phyloP scores from a whole-genome alignment of 2,329 filamentous ascomycete genomes.

The Ceratocystis alfenasii region DNA sequence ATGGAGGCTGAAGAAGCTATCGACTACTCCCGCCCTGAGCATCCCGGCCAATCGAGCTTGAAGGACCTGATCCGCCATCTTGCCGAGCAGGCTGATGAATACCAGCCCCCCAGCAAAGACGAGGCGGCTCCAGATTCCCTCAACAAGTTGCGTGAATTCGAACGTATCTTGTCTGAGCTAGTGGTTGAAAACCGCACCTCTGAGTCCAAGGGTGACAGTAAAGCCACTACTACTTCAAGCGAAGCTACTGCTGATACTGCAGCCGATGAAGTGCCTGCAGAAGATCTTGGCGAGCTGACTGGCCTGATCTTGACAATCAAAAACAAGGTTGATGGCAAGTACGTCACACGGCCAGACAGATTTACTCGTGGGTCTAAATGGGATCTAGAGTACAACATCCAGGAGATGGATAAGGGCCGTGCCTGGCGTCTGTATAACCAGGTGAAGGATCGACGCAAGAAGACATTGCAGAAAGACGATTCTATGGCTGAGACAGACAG shows the following conservation, averaged over 20 bases:
- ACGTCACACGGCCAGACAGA: conserved; percentile 48
- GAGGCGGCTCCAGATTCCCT: conserved; percentile 25
- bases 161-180: conserved; percentile 40
- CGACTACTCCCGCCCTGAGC: conserved; percentile 19
- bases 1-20: conserved; percentile 14
- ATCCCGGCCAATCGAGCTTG: conserved; percentile 26
- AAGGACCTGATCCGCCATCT: conserved; percentile 43
- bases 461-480: conserved; percentile 29
- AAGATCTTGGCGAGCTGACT: conserved; percentile 36
- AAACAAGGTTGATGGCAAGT: conserved; percentile 57
- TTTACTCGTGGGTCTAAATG: conserved; percentile 41
- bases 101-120: conserved; percentile 23
- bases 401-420: conserved; percentile 41
- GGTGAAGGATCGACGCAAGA: conserved; percentile 44
- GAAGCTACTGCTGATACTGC: neutral
- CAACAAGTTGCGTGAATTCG: conserved; percentile 38
- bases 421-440: conserved; percentile 43
- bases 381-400: conserved; percentile 66
- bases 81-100: conserved; percentile 34
- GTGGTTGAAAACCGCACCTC: conserved; percentile 27
- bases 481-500: conserved; percentile 29
- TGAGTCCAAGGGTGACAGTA: conserved; percentile 3
- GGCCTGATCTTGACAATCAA: conserved; percentile 61
- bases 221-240: conserved; percentile 1
- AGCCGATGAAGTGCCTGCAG: neutral